These are phyloP conservation scores for Alternaria sp. DNA, from an alignment of 2,329 filamentous ascomycete species.

Conservation along the genomic window DNA sequence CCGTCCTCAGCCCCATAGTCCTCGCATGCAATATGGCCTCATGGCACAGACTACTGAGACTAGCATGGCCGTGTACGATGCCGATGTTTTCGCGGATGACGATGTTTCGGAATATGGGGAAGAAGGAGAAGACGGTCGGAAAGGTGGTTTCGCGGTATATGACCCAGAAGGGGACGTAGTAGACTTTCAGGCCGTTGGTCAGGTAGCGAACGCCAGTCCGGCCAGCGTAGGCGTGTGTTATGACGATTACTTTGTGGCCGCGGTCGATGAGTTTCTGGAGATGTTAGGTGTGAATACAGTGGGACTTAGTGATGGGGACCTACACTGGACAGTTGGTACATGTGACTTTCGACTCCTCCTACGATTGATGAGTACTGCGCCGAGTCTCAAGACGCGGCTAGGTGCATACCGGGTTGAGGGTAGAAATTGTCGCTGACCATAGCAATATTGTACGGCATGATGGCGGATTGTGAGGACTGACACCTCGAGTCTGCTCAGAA, in stretches of 20 bases:
- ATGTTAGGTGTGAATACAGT: slow-evolving; percentile 14
- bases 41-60: slow-evolving; percentile 89
- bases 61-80: slow-evolving; percentile 97
- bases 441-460: slow-evolving; percentile 74
- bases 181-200: slow-evolving; percentile 97
- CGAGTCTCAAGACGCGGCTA: background rate
- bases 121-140: slow-evolving; percentile 97
- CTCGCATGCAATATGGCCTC: slow-evolving; percentile 93
- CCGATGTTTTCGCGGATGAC: slow-evolving; percentile 92
- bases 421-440: slow-evolving; percentile 99
- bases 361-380: slow-evolving; percentile 25
- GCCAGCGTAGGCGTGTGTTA: slow-evolving; percentile 92
- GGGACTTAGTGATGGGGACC: slow-evolving; percentile 17
- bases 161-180: slow-evolving; percentile 94
- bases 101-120: slow-evolving; percentile 96
- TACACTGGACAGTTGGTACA: slow-evolving; percentile 90
- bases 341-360: slow-evolving; percentile 95
- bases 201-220: slow-evolving; percentile 92
- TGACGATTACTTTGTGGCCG: slow-evolving; percentile 96
- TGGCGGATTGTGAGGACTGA: slow-evolving; percentile 26
- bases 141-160: slow-evolving; percentile 94
- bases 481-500: slow-evolving; percentile 20
- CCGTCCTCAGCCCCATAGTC: slow-evolving; percentile 94
- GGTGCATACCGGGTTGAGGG: slow-evolving; percentile 75
- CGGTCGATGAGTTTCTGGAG: slow-evolving; percentile 88